phyloP scores from a whole-genome alignment of 192 early-diverging fungal genomes.

The Entrophospora sp. region DNA sequence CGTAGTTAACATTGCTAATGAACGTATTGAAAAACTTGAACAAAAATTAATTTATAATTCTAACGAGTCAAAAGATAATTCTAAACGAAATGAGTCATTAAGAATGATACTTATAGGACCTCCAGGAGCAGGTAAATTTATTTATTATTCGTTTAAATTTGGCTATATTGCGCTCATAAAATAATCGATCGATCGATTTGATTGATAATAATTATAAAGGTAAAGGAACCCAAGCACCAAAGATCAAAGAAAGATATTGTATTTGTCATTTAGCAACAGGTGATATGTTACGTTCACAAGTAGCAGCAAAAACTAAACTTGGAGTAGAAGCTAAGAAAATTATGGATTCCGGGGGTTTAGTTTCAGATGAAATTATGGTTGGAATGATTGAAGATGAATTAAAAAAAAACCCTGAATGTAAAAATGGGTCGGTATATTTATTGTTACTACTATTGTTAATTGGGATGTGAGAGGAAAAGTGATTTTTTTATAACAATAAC shows the following conservation, averaged over 20 bases:
- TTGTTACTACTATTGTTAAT: not conserved
- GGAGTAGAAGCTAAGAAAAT: conserved; percentile 97
- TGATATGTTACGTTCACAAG: conserved; percentile 98
- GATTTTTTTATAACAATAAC: too few relatives aligned
- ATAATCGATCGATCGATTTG: not conserved
- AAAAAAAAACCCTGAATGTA: conserved; percentile 89
- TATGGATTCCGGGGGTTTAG: conserved; percentile 97
- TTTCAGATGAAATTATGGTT: conserved; percentile 98
- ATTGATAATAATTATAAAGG: conserved; percentile 25
- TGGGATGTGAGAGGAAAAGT: too few relatives aligned
- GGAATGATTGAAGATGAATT: conserved; percentile 95
- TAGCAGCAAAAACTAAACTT: conserved; percentile 81
- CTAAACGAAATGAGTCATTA: too few relatives aligned
- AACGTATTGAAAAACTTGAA: too few relatives aligned
- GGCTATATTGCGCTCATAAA: too few relatives aligned
- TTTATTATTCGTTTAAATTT: not conserved
- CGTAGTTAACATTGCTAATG: too few relatives aligned
- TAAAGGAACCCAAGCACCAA: conserved; percentile 93
- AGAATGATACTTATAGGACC: conserved; percentile 89
- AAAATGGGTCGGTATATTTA: conserved; percentile 60
- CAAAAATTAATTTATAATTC: too few relatives aligned
- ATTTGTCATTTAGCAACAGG: conserved; percentile 98
- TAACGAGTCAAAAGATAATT: too few relatives aligned
- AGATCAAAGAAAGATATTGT: conserved; percentile 92
- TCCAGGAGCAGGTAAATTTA: conserved; percentile 70